Evolutionary conservation across 345 rosid genomes (phyloP).

Genomic region (Aurinia saxatilis): DNA sequence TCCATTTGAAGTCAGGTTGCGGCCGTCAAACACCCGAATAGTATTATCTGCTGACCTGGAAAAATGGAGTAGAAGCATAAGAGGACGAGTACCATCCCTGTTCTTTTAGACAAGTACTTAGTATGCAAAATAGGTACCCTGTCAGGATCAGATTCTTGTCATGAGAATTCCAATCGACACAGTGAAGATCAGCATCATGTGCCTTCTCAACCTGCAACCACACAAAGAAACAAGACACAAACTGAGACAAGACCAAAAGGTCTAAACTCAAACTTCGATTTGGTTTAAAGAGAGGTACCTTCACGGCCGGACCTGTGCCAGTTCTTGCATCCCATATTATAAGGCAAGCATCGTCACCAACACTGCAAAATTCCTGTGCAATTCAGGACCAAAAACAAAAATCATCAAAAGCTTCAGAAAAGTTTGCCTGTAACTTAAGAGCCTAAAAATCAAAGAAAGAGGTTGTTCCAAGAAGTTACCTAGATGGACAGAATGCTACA

Average conservation of each 20-base stretch:
- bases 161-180: conserved; percentile 92
- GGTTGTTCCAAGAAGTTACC: conserved; percentile 36
- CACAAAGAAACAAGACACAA: not conserved
- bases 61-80: conserved; percentile 6
- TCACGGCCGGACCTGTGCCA: conserved; percentile 57
- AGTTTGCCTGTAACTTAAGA: not conserved
- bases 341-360: conserved; percentile 96
- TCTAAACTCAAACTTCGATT: not conserved
- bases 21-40: conserved; percentile 73
- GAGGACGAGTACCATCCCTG: not conserved
- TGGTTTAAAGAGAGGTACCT: conserved; percentile 35
- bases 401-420: conserved; percentile 19
- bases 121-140: conserved; percentile 40
- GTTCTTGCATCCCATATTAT: conserved; percentile 92
- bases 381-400: conserved; percentile 33
- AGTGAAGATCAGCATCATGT: conserved; percentile 86
- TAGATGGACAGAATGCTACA: conserved; percentile 82
- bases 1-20: conserved; percentile 69
- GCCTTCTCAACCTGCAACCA: conserved; percentile 77
- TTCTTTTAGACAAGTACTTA: not conserved
- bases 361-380: conserved; percentile 91
- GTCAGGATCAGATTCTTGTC: conserved; percentile 75
- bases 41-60: conserved; percentile 87
- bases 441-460: not conserved
- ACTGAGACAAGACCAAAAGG: not conserved